Evolutionary conservation across 495 filamentous ascomycete genomes (phyloP), one percentile per base, ranked within the genome.

Genomic region (Podospora pseudopauciseta): DNA sequence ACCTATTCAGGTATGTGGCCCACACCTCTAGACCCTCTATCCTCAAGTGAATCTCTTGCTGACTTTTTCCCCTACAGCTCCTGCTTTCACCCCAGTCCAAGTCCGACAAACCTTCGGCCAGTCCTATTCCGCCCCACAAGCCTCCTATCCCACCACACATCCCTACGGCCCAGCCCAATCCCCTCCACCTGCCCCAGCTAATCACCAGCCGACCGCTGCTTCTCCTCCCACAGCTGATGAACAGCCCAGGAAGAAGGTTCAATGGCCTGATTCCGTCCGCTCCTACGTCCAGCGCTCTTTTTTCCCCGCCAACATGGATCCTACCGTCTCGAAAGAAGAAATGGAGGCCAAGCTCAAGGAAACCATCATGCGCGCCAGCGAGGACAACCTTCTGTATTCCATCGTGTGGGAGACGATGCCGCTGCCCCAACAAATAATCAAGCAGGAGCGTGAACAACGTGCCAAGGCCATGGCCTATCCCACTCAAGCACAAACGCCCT

Each of bases 381-480:
- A 92, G 70, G 82, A 78, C 69, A 82, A 90, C 64, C 83, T 84
- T 59, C 84, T 97, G 71, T 82, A 88, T 74, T 82, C 80, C 18
- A 86, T 91, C 68, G 86, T 97, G 82, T 99, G 95, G 95, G 87
- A 89, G 61, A 83, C 80, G 23, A 83, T 93, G 81, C 90, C 91
- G 18, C 80, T 98, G n/a, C 95, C 95, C 0, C 95, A 99, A 79
- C 79, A 90, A 65, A 86, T 97, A 79, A 89, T 99, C 55, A 86
- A 86, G 68, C 86, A 86, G 66, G 93, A 97, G 79, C 88, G 90
- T 68, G 77, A 20, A 20, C 19, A n/a, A 15, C 27, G 27, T 6
- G 28, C 61, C 78, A 44, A 74, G 76, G 74, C 78, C 77, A 64
- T 68, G 76, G 67, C 74, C 67, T 75, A 62, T 67, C 27, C 56